Evolutionary conservation across 2,329 filamentous ascomycete species (phyloP).

Genomic region (Colletotrichum destructivum): DNA sequence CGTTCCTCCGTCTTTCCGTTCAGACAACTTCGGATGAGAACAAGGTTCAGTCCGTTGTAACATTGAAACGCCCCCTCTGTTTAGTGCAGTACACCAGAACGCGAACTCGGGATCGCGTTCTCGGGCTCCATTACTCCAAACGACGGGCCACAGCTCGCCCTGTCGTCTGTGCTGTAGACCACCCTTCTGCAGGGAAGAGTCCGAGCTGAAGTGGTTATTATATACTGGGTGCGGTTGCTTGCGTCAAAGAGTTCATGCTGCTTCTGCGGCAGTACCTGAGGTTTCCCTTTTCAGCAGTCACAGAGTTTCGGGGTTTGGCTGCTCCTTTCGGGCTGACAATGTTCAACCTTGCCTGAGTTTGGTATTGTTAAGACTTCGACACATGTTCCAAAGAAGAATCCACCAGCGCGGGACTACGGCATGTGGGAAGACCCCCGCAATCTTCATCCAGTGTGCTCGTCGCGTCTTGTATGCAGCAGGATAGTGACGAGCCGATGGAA

Average conservation of each 20-base stretch:
- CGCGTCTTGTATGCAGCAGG: too few species aligned
- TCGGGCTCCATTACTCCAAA: neutral
- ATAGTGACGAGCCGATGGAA: neutral
- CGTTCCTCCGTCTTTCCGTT: fast-evolving
- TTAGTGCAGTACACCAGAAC: neutral
- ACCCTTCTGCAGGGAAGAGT: too few species aligned
- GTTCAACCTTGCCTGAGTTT: neutral
- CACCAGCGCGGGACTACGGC: too few species aligned
- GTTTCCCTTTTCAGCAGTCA: neutral
- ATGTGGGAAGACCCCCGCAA: too few species aligned
- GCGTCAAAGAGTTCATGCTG: neutral
- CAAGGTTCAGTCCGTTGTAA: neutral
- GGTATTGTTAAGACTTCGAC: neutral
- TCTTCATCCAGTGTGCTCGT: too few species aligned
- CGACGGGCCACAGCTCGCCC: neutral
- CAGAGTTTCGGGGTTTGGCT: too few species aligned
- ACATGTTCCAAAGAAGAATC: too few species aligned
- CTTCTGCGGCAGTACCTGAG: neutral
- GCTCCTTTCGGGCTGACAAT: too few species aligned
- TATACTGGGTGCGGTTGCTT: too few species aligned
- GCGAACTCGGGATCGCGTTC: neutral
- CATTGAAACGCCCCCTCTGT: slow-evolving; percentile 1
- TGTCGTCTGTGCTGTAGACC: neutral
- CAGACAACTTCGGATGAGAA: too few species aligned
- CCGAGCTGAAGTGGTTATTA: neutral